Conservation (phyloP, 2,329 filamentous ascomycete genomes). For the Aspergillus costaricaensis region DNA sequence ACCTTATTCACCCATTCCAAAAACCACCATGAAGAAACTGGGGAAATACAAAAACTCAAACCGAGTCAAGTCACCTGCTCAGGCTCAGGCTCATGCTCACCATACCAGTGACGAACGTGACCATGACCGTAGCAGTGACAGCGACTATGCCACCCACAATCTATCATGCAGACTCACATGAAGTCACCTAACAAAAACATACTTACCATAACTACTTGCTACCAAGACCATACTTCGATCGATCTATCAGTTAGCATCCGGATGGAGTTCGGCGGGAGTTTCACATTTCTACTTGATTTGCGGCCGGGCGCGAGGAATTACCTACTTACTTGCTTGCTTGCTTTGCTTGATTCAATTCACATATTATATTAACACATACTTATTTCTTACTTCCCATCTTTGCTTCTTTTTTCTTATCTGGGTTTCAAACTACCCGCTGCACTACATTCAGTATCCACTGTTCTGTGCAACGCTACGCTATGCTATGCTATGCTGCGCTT, state of each 20-base stretch:
- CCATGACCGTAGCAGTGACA: accelerated
- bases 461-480: background rate
- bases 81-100: no score
- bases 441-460: background rate
- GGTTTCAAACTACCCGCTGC: no score
- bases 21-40: no score
- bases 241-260: background rate
- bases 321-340: background rate
- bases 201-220: background rate
- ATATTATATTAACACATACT: no score
- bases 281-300: background rate
- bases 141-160: no score
- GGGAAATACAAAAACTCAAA: no score
- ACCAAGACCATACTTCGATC: background rate
- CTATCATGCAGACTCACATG: no score
- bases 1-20: no score
- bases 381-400: background rate
- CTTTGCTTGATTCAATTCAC: no score
- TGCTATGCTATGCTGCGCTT: background rate
- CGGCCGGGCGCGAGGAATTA: background rate
- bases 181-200: background rate
- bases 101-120: no score
- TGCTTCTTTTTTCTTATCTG: no score
- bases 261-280: background rate
- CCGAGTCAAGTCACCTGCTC: no score